phyloP scores from a whole-genome alignment of 352 stramenopile genomes.

The Phytophthora podocarpi region DNA sequence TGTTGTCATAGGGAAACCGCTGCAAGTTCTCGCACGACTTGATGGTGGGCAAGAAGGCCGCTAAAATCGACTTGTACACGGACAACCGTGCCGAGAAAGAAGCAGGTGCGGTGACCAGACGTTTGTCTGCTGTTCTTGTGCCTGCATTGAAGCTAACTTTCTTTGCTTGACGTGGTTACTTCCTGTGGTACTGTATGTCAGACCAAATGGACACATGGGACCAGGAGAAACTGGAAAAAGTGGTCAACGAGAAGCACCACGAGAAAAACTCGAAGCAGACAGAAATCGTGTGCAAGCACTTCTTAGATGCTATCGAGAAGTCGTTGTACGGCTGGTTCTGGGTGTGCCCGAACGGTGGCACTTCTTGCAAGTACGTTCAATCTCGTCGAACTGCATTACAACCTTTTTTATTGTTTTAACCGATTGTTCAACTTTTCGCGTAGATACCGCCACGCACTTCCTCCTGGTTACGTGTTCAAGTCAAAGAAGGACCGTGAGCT shows the following conservation, averaged over 20 bases:
- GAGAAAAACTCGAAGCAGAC: conserved; percentile 83
- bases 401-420: background rate
- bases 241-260: conserved; percentile 86
- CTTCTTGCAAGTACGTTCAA: conserved; percentile 67
- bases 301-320: conserved; percentile 91
- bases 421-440: background rate
- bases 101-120: conserved; percentile 24
- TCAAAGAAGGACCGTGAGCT: conserved; percentile 86
- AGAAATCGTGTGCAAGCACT: conserved; percentile 91
- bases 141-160: background rate
- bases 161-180: background rate
- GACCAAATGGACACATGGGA: conserved; percentile 90
- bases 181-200: conserved; percentile 11
- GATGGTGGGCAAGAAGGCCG: conserved; percentile 85
- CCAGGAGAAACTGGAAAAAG: conserved; percentile 87
- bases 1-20: conserved; percentile 57
- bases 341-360: conserved; percentile 87
- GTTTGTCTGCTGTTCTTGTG: background rate
- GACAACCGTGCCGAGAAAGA: conserved; percentile 78
- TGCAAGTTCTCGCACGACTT: conserved; percentile 93
- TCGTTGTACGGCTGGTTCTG: conserved; percentile 92
- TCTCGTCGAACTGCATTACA: background rate
- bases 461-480: conserved; percentile 89
- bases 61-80: conserved; percentile 92
- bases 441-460: conserved; percentile 86